Evolutionary conservation across 23 red algal species (phyloP).

Genomic region (Gracilariopsis chorda): DNA sequence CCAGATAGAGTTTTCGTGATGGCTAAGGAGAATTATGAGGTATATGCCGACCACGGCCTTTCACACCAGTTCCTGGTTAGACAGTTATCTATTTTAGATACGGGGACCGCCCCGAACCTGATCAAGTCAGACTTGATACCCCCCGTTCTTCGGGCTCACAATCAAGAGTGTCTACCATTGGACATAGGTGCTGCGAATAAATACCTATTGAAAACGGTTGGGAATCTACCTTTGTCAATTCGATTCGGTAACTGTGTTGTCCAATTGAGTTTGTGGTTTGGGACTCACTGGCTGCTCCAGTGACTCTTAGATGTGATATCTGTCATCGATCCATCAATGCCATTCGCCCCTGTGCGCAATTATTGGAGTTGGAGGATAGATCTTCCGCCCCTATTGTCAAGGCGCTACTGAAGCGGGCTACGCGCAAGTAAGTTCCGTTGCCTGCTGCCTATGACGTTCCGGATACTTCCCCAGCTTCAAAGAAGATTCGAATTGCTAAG

Average conservation of each 20-base stretch:
- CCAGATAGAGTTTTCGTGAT: neutral
- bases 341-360: too few relatives aligned
- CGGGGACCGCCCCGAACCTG: neutral
- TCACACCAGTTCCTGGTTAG: neutral
- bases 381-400: too few relatives aligned
- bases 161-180: neutral
- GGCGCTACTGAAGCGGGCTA: too few relatives aligned
- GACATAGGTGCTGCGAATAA: neutral
- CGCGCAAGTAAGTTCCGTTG: too few relatives aligned
- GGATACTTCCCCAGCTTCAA: too few relatives aligned
- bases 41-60: neutral
- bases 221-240: neutral
- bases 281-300: too few relatives aligned
- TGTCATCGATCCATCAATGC: too few relatives aligned
- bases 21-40: conserved; percentile 1
- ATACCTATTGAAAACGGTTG: neutral
- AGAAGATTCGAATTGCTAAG: too few relatives aligned
- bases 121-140: neutral
- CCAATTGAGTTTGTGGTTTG: neutral
- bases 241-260: neutral
- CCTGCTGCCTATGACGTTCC: too few relatives aligned
- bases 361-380: too few relatives aligned
- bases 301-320: too few relatives aligned
- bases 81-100: neutral
- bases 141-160: neutral